These are phyloP conservation scores for Whalleya microplaca DNA, from an alignment of 2,329 filamentous ascomycete genomes.

Conservation along the genomic window DNA sequence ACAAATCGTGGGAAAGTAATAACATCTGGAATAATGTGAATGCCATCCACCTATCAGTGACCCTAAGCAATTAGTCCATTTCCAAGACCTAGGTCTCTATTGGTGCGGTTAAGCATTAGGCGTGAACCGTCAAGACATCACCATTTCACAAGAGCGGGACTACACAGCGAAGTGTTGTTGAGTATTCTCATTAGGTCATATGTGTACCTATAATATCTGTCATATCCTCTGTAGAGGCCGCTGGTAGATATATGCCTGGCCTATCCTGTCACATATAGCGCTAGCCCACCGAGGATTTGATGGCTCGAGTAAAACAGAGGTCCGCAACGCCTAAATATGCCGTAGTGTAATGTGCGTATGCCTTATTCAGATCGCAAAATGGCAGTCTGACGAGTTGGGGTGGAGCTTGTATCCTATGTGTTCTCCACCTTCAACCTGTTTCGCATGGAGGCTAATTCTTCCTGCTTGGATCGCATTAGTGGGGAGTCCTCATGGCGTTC, in stretches of 20 bases:
- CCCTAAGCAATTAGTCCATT: no score
- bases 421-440: slow-evolving; percentile 36
- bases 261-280: neutral
- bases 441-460: slow-evolving; percentile 36
- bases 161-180: neutral
- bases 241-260: neutral
- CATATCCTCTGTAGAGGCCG: neutral
- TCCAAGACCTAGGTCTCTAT: no score
- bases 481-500: neutral
- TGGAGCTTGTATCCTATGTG: slow-evolving; percentile 17
- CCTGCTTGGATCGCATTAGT: slow-evolving; percentile 37
- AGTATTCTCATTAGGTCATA: neutral
- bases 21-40: no score
- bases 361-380: neutral
- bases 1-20: no score
- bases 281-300: neutral
- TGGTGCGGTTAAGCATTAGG: no score
- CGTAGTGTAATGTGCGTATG: neutral
- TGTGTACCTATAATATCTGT: neutral
- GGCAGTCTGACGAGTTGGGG: neutral
- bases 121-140: neutral
- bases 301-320: neutral
- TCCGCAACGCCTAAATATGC: neutral
- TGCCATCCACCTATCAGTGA: no score
- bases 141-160: neutral